Conservation (phyloP, 2,329 filamentous ascomycete genomes). For the Leptographium radiaticola region DNA sequence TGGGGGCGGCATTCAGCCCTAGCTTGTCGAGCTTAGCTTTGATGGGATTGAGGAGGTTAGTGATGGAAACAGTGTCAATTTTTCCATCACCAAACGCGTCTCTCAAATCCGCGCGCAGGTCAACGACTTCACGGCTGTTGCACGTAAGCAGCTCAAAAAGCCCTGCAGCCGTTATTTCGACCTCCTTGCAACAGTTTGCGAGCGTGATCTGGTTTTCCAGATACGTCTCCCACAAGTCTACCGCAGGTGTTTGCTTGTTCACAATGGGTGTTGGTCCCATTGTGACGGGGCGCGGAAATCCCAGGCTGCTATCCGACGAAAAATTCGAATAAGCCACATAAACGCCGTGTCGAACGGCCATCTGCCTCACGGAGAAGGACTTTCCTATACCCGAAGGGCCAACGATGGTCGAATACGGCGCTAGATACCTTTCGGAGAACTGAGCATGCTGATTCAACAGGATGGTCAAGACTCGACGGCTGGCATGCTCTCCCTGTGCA, state of each 20-base stretch:
- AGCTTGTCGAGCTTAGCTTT: not conserved
- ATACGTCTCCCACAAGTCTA: not conserved
- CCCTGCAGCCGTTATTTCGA: not conserved
- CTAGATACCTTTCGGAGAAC: not conserved
- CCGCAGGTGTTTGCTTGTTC: too few relatives aligned
- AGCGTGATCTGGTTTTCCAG: not conserved
- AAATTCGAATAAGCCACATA: not conserved
- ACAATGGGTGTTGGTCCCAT: not conserved
- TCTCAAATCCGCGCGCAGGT: not conserved
- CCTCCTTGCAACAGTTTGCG: not conserved
- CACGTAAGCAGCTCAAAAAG: not conserved
- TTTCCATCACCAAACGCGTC: not conserved
- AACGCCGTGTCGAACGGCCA: not conserved
- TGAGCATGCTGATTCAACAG: not conserved
- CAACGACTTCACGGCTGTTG: not conserved
- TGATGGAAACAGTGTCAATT: not conserved
- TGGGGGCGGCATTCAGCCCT: not conserved
- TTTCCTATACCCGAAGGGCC: conserved; percentile 3
- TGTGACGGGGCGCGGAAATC: not conserved
- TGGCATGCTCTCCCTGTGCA: not conserved
- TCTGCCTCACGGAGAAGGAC: not conserved
- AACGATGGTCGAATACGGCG: conserved; percentile 3
- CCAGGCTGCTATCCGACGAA: too few relatives aligned
- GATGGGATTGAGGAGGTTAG: not conserved
- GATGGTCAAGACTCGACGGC: not conserved